Evolutionary conservation across 129 eudicot genomes (phyloP).

Genomic region (Sambucus nigra): DNA sequence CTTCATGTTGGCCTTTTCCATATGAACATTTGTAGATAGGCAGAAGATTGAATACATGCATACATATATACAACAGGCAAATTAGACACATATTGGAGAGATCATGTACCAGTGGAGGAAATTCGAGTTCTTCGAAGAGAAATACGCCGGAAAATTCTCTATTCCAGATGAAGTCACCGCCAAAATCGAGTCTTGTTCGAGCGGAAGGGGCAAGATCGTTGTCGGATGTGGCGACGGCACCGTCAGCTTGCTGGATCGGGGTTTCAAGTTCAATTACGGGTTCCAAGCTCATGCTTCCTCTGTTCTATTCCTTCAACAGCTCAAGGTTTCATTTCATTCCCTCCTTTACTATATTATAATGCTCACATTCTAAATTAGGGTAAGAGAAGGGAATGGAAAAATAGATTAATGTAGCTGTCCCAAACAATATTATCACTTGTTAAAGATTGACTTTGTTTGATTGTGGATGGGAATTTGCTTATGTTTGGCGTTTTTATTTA

Average conservation of each 20-base stretch:
- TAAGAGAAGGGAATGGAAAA: no score
- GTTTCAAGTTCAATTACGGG: slow-evolving; percentile 66
- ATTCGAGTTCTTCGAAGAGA: slow-evolving; percentile 97
- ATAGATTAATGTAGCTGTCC: no score
- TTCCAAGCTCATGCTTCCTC: slow-evolving; percentile 88
- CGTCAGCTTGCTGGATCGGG: slow-evolving; percentile 77
- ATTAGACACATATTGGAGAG: not conserved
- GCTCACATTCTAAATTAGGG: no score
- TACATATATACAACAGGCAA: not conserved
- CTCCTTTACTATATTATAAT: not conserved
- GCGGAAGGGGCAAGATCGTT: slow-evolving; percentile 80
- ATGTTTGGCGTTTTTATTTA: not conserved
- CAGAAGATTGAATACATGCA: not conserved
- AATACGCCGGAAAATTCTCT: slow-evolving; percentile 54
- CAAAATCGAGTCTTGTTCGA: slow-evolving; percentile 55
- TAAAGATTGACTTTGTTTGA: not conserved
- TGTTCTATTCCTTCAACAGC: slow-evolving; percentile 77
- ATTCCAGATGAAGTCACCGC: slow-evolving; percentile 60
- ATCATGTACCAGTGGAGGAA: slow-evolving; percentile 92
- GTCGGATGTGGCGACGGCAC: slow-evolving; percentile 66
- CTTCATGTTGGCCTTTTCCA: not conserved
- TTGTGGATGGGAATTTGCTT: slow-evolving; percentile 1
- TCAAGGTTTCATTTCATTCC: slow-evolving; percentile 47
- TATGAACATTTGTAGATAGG: not conserved
- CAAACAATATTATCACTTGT: not conserved